These are phyloP conservation scores for Lepidium sativum DNA, from an alignment of 345 rosid species.

Conservation along the genomic window DNA sequence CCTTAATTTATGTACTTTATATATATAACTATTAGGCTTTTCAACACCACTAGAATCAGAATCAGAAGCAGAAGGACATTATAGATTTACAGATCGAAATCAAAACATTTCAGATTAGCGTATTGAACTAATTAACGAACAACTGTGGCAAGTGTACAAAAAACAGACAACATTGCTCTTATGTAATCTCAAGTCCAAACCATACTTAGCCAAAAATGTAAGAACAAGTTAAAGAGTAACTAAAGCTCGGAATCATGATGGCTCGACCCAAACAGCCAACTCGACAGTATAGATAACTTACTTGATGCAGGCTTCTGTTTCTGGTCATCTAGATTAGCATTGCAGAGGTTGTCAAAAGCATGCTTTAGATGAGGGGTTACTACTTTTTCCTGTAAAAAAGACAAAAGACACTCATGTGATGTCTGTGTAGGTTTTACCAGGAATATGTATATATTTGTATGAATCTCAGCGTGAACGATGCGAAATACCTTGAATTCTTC, in stretches of 20 bases:
- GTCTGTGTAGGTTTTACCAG: too few relatives aligned
- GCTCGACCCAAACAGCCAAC: conserved; percentile 44
- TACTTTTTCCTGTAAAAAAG: conserved; percentile 45
- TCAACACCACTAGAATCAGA: too few relatives aligned
- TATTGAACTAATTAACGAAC: not conserved
- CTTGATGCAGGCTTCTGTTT: conserved; percentile 33
- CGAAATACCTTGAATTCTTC: conserved; percentile 70
- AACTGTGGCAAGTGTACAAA: not conserved
- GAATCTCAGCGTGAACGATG: not conserved
- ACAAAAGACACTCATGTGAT: not conserved
- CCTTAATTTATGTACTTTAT: too few relatives aligned
- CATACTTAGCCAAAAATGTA: not conserved
- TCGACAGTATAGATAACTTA: conserved; percentile 34
- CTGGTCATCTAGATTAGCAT: conserved; percentile 29
- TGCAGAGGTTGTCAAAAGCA: conserved; percentile 58
- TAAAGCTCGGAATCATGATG: conserved; percentile 28
- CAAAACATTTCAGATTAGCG: not conserved
- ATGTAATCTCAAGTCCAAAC: not conserved
- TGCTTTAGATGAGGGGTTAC: conserved; percentile 77
- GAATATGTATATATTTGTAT: not conserved
- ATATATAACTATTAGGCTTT: too few relatives aligned
- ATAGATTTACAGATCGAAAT: not conserved
- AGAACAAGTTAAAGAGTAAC: conserved; percentile 1
- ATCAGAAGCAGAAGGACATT: too few relatives aligned
- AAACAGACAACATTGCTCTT: conserved; percentile 3